Conservation (phyloP, 495 filamentous ascomycete genomes). For the Lasiosphaeria ovina region DNA sequence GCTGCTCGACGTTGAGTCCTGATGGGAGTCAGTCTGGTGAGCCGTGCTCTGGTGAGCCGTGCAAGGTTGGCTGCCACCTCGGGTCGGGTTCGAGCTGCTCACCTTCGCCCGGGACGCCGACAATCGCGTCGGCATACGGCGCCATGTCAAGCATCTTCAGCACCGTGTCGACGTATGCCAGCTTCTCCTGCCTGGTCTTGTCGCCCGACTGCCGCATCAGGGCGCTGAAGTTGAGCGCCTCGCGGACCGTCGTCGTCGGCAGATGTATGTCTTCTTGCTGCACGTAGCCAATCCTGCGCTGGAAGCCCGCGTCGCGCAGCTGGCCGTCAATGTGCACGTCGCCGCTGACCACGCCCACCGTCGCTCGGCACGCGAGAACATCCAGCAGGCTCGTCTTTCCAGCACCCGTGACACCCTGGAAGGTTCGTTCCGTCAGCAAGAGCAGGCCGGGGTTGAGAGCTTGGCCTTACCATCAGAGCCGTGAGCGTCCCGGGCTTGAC, state of each 20-base stretch:
- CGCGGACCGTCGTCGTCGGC: conserved; percentile 74
- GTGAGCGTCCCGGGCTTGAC: conserved; percentile 75
- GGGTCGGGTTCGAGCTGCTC: neutral
- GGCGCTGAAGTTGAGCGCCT: conserved; percentile 76
- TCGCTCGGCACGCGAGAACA: conserved; percentile 66
- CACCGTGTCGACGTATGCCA: conserved; percentile 77
- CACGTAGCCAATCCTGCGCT: conserved; percentile 74
- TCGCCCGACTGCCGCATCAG: conserved; percentile 59
- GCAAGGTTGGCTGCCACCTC: neutral
- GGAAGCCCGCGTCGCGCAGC: conserved; percentile 62
- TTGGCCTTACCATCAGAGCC: conserved; percentile 59
- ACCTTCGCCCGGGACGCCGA: conserved; percentile 70
- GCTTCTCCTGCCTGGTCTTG: conserved; percentile 63
- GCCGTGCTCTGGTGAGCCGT: conserved; percentile 25
- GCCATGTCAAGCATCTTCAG: conserved; percentile 78
- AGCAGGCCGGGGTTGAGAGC: conserved; percentile 54
- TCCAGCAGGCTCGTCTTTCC: conserved; percentile 67
- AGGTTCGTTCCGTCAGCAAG: conserved; percentile 30
- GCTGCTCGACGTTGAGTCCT: conserved; percentile 41
- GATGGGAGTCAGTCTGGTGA: conserved; percentile 28
- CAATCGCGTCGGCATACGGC: conserved; percentile 72
- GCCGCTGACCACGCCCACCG: conserved; percentile 65
- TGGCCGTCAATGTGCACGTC: conserved; percentile 72
- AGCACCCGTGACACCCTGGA: conserved; percentile 68
- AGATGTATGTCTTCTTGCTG: conserved; percentile 82